A percentile compares a stretch with the other conserved stretches of the same genome.
phyloP scores from a whole-genome alignment of 2,329 filamentous ascomycete species.

The Magnaporthiopsis incrustans region DNA sequence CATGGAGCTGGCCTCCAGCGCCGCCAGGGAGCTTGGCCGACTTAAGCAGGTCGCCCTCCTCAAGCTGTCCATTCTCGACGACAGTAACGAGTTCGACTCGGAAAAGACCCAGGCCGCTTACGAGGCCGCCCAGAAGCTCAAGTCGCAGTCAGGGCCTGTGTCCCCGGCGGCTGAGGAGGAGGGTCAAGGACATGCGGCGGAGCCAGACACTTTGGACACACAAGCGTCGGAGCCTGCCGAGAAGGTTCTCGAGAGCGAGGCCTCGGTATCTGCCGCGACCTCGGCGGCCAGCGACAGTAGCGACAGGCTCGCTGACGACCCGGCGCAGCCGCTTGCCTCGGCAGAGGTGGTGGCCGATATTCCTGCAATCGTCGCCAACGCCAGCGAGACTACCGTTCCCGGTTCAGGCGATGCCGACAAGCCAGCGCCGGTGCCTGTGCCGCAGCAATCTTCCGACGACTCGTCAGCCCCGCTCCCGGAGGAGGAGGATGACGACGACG shows the following conservation, averaged over 20 bases:
- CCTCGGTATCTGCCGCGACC: background rate
- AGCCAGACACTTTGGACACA: conserved; percentile 12
- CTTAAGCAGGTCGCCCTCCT: conserved; percentile 78
- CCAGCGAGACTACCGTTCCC: conserved; percentile 1
- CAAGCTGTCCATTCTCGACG: conserved; percentile 72
- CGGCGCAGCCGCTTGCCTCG: conserved; percentile 13
- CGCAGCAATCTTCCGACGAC: conserved; percentile 12
- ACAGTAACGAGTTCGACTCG: conserved; percentile 69
- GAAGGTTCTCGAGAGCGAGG: conserved; percentile 5
- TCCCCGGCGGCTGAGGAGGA: background rate
- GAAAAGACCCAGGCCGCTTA: conserved; percentile 53
- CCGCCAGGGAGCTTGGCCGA: conserved; percentile 70
- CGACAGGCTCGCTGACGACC: background rate
- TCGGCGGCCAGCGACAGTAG: background rate
- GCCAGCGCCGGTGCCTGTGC: conserved; percentile 11
- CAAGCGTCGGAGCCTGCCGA: background rate
- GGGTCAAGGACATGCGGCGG: background rate
- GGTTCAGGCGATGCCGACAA: conserved; percentile 12
- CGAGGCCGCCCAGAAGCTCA: conserved; percentile 26
- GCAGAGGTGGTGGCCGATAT: conserved; percentile 9
- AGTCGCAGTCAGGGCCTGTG: background rate
- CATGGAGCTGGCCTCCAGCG: conserved; percentile 70
- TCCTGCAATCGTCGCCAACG: conserved; percentile 4
- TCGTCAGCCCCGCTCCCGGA: conserved; percentile 13
- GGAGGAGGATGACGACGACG: conserved; percentile 5